Base-by-base conservation (phyloP, 306 rosid species). In the Ormosia emarginata region DNA sequence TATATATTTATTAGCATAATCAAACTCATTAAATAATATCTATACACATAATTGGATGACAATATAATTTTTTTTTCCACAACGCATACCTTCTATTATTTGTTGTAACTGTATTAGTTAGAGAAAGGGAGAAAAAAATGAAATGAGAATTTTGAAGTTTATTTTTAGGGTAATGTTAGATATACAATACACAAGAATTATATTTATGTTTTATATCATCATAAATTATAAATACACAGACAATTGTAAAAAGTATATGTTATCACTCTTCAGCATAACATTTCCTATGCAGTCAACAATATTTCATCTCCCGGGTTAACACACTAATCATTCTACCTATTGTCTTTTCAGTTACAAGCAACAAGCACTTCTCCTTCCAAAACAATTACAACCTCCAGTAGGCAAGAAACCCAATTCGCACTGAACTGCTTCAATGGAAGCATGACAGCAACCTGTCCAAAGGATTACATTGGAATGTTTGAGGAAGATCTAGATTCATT, bases 271-370 rank as follows among this genome's bases (percentile, higher is more conserved):
- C 46, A 41, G 10, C 46, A 41, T 41, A 41, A 41, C 2, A 41
- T 15, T n/a, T 15, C 29, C 15, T n/a, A 53, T 53, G 9, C 59
- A 53, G 24, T n/a, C 9, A 53, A 0, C 7, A 6, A 3, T 6
- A 33, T 71, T 6, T 8, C 3, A 50, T 8, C 4, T 7, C 15
- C 5, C n/a, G 29, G 57, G 2, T 4, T 2, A 71, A 32, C 15
- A 9, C 36, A 15, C 10, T 6, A 74, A 39, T 56, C 29, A 13
- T 30, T 57, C n/a, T 56, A 3, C 41, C 12, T n/a, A 11, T 78
- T 65, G 13, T 66, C 9, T 69, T 75, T 61, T 61, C 78, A 84
- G 87, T 59, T 50, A 24, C 15, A 32, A 8, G 33, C 52, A 53
- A 52, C 36, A 56, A 67, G 65, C 9, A 11, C 4, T 10, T 11